These are phyloP conservation scores for Solanum chaucha DNA, from an alignment of 257 asterid genomes.

Conservation along the genomic window DNA sequence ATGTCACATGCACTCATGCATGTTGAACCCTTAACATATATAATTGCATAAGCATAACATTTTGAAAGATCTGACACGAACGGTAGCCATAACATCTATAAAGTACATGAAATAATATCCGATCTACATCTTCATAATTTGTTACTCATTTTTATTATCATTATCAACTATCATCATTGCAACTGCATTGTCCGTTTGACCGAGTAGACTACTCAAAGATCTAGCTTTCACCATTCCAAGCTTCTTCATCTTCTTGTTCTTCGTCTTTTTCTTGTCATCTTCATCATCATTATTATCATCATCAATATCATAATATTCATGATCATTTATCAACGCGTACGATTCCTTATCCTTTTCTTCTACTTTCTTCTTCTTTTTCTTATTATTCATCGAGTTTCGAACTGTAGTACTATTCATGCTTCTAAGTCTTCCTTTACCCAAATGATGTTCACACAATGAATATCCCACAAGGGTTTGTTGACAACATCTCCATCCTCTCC, in stretches of 20 bases:
- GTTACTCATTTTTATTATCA: background rate
- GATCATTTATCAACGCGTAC: background rate
- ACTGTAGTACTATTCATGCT: constrained; percentile 11
- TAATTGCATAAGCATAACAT: background rate
- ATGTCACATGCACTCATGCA: background rate
- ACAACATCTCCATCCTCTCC: constrained; percentile 81
- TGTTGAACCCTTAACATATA: background rate
- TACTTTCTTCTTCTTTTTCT: background rate
- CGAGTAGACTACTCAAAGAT: constrained; percentile 53
- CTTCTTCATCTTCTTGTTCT: constrained; percentile 34
- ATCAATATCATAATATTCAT: background rate
- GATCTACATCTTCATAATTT: background rate
- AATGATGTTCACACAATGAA: constrained; percentile 65
- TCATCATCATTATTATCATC: background rate
- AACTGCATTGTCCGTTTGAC: constrained; percentile 16
- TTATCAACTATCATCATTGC: background rate
- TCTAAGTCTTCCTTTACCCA: constrained; percentile 65
- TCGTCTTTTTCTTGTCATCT: background rate
- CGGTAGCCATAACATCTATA: background rate
- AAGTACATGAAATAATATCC: background rate
- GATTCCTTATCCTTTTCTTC: background rate
- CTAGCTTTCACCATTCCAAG: constrained; percentile 58
- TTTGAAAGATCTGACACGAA: background rate
- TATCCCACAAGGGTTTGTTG: constrained; percentile 68
- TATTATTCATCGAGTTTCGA: constrained; percentile 5